Evolutionary conservation across 345 rosid genomes (phyloP).

Genomic region (Psidium friedrichsthalianum): DNA sequence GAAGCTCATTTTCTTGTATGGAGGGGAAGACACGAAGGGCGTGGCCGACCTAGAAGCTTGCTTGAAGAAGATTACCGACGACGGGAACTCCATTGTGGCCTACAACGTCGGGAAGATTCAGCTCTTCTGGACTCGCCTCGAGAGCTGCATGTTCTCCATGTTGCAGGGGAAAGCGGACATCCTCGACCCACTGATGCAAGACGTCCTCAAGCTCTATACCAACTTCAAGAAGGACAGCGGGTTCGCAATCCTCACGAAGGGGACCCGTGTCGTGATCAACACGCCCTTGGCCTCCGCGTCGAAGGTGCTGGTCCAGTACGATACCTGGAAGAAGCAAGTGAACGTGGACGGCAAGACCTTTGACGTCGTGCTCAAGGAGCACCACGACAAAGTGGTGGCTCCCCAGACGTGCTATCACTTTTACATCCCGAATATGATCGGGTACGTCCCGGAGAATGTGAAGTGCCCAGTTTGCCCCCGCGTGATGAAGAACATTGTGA

Average conservation of each 20-base stretch:
- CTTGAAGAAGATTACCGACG: neutral
- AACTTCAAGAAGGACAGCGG: constrained; percentile 3
- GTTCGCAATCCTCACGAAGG: neutral
- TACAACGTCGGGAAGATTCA: neutral
- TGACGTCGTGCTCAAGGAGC: neutral
- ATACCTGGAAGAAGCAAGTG: constrained; percentile 1
- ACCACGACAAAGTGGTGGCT: neutral
- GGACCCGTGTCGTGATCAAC: neutral
- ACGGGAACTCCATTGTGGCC: neutral
- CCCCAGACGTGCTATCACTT: neutral
- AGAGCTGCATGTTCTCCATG: neutral
- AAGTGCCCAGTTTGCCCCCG: constrained; percentile 3
- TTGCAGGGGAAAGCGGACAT: neutral
- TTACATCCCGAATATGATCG: constrained; percentile 1
- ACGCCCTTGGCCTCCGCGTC: neutral
- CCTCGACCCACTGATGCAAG: neutral
- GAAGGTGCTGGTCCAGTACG: neutral
- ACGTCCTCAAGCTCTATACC: constrained; percentile 1
- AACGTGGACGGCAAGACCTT: neutral
- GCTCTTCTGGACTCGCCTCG: constrained; percentile 2
- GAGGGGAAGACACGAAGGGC: constrained; percentile 3
- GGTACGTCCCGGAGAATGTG: constrained; percentile 1
- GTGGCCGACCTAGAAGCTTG: neutral
- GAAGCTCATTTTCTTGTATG: neutral
- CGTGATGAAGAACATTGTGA: neutral